Conservation (phyloP, 1,284 basidiomycete species). For the Trichosporon faecale region DNA sequence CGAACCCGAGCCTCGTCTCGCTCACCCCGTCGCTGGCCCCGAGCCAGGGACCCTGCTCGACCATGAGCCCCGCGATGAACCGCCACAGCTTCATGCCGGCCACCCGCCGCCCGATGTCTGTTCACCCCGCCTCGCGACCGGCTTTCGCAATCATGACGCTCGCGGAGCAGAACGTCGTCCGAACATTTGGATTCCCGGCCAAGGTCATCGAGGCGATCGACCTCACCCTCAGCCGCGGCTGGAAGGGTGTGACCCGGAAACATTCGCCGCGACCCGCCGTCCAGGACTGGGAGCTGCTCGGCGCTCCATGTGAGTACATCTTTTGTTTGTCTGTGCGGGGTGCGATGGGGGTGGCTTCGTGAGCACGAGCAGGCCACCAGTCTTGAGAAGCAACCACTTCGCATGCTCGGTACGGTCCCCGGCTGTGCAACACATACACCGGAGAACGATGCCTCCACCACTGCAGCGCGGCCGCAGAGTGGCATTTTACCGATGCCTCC, state of each 20-base stretch:
- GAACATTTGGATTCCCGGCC: conserved; percentile 1
- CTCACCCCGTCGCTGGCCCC: not conserved
- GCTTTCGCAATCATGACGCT: conserved; percentile 8
- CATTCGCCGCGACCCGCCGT: not conserved
- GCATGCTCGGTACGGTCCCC: not conserved
- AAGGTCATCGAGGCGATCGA: conserved; percentile 8
- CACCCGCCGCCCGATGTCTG: not conserved
- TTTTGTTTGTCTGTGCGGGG: not conserved
- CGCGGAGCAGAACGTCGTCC: not conserved
- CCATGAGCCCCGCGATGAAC: not conserved
- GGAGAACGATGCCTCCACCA: not conserved
- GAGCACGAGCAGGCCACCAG: not conserved
- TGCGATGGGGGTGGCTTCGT: not conserved
- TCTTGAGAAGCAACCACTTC: not conserved
- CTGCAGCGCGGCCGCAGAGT: not conserved
- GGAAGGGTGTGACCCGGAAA: conserved; percentile 5
- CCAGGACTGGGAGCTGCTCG: conserved; percentile 9
- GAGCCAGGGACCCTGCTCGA: not conserved
- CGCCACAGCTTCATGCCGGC: not conserved
- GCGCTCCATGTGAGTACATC: not conserved
- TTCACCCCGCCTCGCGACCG: not conserved
- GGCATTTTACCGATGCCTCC: not conserved
- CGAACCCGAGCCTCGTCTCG: not conserved
- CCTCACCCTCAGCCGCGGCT: conserved; percentile 5
- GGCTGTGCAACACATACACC: not conserved